Percentiles rank a stretch among this genome's conserved stretches.
Evolutionary conservation across 1,284 basidiomycete genomes (phyloP).

Genomic region (Mycena citricolor): DNA sequence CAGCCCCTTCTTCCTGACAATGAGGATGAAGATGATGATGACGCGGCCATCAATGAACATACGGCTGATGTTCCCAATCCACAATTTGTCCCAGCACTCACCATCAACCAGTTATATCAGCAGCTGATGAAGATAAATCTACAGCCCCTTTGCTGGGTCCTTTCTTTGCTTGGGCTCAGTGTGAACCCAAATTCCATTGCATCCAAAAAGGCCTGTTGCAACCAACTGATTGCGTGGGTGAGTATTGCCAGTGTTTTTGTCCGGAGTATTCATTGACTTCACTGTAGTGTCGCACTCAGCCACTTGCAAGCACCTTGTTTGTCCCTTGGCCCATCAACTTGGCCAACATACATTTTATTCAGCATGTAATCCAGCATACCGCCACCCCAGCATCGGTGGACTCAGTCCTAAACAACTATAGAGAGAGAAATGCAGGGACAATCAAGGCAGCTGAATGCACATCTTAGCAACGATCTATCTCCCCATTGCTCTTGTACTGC

Average conservation of each 20-base stretch:
- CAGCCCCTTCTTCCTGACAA: conserved; percentile 5
- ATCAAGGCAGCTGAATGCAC: conserved; percentile 32
- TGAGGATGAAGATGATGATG: conserved; percentile 3
- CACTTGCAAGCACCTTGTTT: conserved; percentile 3
- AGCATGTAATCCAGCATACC: conserved; percentile 23
- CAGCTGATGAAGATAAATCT: conserved; percentile 3
- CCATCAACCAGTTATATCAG: conserved; percentile 3
- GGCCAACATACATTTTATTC: conserved; percentile 23
- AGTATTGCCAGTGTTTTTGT: conserved; percentile 6
- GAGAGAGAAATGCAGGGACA: conserved; percentile 26
- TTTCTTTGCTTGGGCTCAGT: conserved; percentile 7
- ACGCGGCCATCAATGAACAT: conserved; percentile 5
- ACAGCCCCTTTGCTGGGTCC: conserved; percentile 9
- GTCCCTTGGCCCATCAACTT: conserved; percentile 15
- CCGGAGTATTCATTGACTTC: conserved; percentile 6
- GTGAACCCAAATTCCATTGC: background rate
- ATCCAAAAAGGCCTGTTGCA: conserved; percentile 6
- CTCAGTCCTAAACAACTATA: conserved; percentile 17
- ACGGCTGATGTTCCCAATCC: conserved; percentile 10
- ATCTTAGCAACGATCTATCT: conserved; percentile 27
- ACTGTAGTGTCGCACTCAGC: conserved; percentile 14
- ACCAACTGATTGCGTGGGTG: conserved; percentile 15
- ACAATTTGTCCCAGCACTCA: conserved; percentile 8
- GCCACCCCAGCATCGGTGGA: conserved; percentile 25
- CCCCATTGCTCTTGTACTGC: conserved; percentile 27